Evolutionary conservation across 2,329 filamentous ascomycete species (phyloP), one percentile per base, ranked within the genome.

Genomic region (Lachnellula suecica): DNA sequence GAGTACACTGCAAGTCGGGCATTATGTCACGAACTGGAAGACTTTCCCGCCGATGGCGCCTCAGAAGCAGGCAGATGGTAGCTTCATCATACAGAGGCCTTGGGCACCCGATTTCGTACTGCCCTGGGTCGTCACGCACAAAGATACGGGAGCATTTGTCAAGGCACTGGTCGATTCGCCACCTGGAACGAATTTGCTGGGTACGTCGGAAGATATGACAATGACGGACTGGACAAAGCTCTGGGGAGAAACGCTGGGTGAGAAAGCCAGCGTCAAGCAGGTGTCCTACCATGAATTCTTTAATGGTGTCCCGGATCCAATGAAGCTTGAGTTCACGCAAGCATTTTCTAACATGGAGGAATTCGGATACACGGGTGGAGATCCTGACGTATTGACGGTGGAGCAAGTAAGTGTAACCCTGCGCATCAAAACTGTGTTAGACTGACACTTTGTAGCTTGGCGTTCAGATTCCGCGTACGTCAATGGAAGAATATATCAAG

Each of bases 21-120:
- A 60, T 23, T 72, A 69, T 49, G 37, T 70, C 9, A 62, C 62
- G 3, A 72, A 72, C 47, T 68, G 56, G 64, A 58, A 42, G 22
- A 7, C 20, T 10, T 43, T 24, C 22, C 17, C 17, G 11, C 8
- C 20, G 22, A 29, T 49, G 23, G 40, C 42, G 17, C 35, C 4
- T 13, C 23, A 23, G 23, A 38, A 44, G 29, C 42, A 54, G 44
- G 13, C 43, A 4, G 49, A 54, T 52, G 52, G 42, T 2, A 42
- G 17, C 13, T 52, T 52, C 41, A 15, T 44, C 19, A 17, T 17
- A 2, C 27, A 20, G 6, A 23, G 51, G 15, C 48, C 35, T 19
- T 23, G 17, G 4, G 20, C 24, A 44, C 42, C 35, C 13, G 29
- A 52, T 11, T 17, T 38, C n/a, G 22, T 20, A 44, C 23, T 44